These are phyloP conservation scores for Hypoxylon rickii DNA, from an alignment of 495 filamentous ascomycete genomes.

Conservation along the genomic window DNA sequence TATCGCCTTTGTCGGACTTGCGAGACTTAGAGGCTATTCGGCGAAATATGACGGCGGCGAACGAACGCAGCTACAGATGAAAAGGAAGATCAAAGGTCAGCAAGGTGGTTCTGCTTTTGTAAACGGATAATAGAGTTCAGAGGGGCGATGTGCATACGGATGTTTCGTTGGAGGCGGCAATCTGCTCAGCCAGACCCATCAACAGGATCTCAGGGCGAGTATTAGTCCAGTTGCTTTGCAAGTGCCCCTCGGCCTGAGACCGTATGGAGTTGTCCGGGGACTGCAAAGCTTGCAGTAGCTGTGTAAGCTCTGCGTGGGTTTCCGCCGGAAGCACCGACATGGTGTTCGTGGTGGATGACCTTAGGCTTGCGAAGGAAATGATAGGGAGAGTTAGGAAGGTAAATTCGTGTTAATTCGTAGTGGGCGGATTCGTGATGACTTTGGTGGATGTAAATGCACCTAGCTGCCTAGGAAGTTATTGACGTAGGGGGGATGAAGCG, in stretches of 20 bases:
- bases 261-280: conserved; percentile 88
- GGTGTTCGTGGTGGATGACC: conserved; percentile 34
- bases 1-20: conserved; percentile 72
- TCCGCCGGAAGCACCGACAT: conserved; percentile 89
- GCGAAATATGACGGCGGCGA: conserved; percentile 92
- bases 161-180: conserved; percentile 69
- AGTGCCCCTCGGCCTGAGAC: conserved; percentile 82
- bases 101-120: no score
- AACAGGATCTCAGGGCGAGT: conserved; percentile 81
- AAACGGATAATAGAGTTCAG: no score
- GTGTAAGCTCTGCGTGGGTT: conserved; percentile 76
- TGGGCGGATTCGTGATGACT: no score
- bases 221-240: conserved; percentile 86
- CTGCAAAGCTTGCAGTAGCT: conserved; percentile 83
- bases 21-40: conserved; percentile 86
- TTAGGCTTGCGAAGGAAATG: not conserved
- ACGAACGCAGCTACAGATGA: conserved; percentile 61
- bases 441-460: no score
- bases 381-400: not conserved
- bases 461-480: no score
- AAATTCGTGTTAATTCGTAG: no score
- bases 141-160: conserved; percentile 71
- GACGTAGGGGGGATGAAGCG: no score
- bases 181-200: conserved; percentile 93
- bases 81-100: conserved; percentile 13